Conservation (phyloP, 2,329 filamentous ascomycete genomes). For the Colletotrichum somersetense region DNA sequence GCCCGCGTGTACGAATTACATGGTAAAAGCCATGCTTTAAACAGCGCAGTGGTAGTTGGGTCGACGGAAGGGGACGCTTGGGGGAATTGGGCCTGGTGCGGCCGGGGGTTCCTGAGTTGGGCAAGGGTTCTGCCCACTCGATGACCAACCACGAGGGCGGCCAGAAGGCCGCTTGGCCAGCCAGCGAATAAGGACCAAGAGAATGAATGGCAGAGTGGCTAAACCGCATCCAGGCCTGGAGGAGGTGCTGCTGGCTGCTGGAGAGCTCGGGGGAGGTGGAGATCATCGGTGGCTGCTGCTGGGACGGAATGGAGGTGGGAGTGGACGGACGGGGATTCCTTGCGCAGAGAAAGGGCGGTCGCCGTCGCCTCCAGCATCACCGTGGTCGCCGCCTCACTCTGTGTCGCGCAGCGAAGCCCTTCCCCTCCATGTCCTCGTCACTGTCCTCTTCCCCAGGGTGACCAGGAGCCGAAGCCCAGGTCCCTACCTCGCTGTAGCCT, state of each 20-base stretch:
- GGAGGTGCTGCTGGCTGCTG: not conserved
- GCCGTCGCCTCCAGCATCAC: constrained; percentile 33
- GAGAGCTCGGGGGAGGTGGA: constrained; percentile 17
- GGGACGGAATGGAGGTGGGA: not conserved
- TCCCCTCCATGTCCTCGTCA: not conserved
- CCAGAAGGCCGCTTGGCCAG: constrained; percentile 21
- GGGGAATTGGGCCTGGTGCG: not conserved
- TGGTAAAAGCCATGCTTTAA: not conserved
- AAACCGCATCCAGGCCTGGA: constrained; percentile 26
- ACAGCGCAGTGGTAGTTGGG: constrained; percentile 10
- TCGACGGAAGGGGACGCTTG: constrained; percentile 9
- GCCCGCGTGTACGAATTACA: not conserved
- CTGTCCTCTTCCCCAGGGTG: not conserved
- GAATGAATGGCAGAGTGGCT: constrained; percentile 24
- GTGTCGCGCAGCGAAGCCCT: constrained; percentile 5
- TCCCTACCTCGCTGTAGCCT: not conserved
- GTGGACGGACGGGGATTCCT: constrained; percentile 32
- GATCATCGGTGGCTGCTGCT: constrained; percentile 1
- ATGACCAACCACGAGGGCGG: constrained; percentile 30
- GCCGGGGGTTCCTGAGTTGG: constrained; percentile 12
- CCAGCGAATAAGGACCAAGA: not conserved
- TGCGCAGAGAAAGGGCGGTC: constrained; percentile 39
- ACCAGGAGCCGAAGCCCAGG: not conserved
- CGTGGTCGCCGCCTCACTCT: constrained; percentile 27
- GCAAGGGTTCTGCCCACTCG: constrained; percentile 17